Percentiles rank a stretch among this genome's conserved stretches.
Conservation (phyloP, 345 rosid genomes). For the Pseudoturritis turrita region DNA sequence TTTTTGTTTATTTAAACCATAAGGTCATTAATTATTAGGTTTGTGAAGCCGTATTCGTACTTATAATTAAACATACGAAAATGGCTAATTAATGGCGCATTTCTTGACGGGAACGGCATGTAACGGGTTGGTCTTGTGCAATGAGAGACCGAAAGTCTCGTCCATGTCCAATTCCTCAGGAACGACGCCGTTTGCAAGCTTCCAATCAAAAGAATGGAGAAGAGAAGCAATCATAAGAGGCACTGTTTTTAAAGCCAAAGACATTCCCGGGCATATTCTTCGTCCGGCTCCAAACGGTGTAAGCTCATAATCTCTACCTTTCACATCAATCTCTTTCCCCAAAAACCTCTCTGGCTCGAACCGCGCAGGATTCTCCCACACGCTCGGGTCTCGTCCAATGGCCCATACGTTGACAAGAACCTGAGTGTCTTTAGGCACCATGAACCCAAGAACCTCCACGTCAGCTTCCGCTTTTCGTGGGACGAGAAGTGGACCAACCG, state of each 20-base stretch:
- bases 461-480: conserved; percentile 30
- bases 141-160: conserved; percentile 26
- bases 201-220: conserved; percentile 46
- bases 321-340: conserved; percentile 10
- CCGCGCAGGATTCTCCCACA: conserved; percentile 25
- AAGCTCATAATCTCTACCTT: conserved; percentile 26
- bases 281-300: conserved; percentile 31
- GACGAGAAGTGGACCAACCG: conserved; percentile 29
- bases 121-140: conserved; percentile 33
- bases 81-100: background rate
- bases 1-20: background rate
- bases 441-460: conserved; percentile 24
- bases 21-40: background rate
- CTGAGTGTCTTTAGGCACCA: conserved; percentile 30
- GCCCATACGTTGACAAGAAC: conserved; percentile 37
- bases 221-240: conserved; percentile 41
- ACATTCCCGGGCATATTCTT: conserved; percentile 34
- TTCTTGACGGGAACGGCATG: conserved; percentile 22
- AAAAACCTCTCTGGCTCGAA: conserved; percentile 38
- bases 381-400: conserved; percentile 34
- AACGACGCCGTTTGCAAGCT: conserved; percentile 25
- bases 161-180: conserved; percentile 38
- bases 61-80: background rate
- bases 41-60: background rate
- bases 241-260: conserved; percentile 34